Conservation (phyloP, 2,329 filamentous ascomycete genomes). For the Aureobasidium sp. region DNA sequence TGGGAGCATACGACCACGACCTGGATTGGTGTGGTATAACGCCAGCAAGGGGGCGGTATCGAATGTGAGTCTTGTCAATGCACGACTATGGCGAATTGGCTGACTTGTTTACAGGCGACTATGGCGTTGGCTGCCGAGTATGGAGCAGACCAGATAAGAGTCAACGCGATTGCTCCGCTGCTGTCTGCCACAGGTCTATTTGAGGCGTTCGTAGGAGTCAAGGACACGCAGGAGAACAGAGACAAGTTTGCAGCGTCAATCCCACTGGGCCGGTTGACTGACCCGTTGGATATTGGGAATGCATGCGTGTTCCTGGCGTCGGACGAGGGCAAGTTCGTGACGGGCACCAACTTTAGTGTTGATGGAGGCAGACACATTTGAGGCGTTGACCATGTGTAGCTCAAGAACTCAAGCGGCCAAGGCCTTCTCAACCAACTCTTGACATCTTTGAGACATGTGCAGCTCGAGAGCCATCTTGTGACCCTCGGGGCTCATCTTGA, state of each 20-base stretch:
- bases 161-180: slow-evolving; percentile 62
- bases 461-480: slow-evolving; percentile 57
- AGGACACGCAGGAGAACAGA: slow-evolving; percentile 54
- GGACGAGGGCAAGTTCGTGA: slow-evolving; percentile 64
- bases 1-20: slow-evolving; percentile 52
- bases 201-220: slow-evolving; percentile 49
- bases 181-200: slow-evolving; percentile 59
- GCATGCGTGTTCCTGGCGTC: slow-evolving; percentile 62
- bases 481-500: slow-evolving; percentile 60
- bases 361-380: slow-evolving; percentile 40
- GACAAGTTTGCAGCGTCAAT: slow-evolving; percentile 46
- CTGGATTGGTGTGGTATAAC: slow-evolving; percentile 61
- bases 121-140: slow-evolving; percentile 63
- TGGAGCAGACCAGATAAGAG: slow-evolving; percentile 57
- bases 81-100: no score
- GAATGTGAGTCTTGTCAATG: slow-evolving; percentile 30
- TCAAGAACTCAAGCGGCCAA: slow-evolving; percentile 31
- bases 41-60: slow-evolving; percentile 56
- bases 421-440: slow-evolving; percentile 55
- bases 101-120: slow-evolving; percentile 34
- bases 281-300: slow-evolving; percentile 61
- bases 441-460: slow-evolving; percentile 54
- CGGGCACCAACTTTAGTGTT: slow-evolving; percentile 61
- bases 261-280: slow-evolving; percentile 47
- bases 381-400: no score